These are phyloP conservation scores for Chlorella vulgaris DNA, from an alignment of 139 green algal genomes.

Conservation along the genomic window DNA sequence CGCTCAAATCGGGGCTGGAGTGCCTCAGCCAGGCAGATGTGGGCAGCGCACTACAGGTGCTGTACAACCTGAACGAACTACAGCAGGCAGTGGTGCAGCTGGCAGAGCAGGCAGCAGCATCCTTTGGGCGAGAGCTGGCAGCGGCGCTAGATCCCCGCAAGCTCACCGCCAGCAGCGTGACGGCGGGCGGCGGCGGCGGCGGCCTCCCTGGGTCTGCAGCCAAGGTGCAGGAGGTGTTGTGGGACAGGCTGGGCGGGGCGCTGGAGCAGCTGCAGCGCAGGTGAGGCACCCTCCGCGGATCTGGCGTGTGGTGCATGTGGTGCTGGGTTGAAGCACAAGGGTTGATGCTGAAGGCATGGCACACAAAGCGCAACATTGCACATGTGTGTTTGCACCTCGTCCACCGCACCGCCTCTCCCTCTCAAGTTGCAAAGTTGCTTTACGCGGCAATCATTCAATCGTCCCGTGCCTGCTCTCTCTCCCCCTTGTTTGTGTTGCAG, in stretches of 20 bases:
- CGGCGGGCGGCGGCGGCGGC: neutral
- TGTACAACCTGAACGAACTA: slow-evolving; percentile 88
- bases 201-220: neutral
- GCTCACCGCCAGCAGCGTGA: slow-evolving; percentile 49
- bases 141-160: slow-evolving; percentile 70
- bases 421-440: neutral
- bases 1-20: slow-evolving; percentile 78
- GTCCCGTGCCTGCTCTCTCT: neutral
- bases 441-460: too few relatives aligned
- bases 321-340: too few relatives aligned
- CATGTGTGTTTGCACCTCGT: too few relatives aligned
- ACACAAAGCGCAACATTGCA: too few relatives aligned
- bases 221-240: slow-evolving; percentile 61
- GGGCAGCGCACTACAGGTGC: slow-evolving; percentile 86
- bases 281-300: neutral
- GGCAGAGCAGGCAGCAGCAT: slow-evolving; percentile 45
- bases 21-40: slow-evolving; percentile 86
- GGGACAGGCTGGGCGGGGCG: slow-evolving; percentile 65
- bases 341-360: too few relatives aligned
- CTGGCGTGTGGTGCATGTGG: too few relatives aligned
- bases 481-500: neutral
- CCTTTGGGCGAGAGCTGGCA: slow-evolving; percentile 57
- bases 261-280: slow-evolving; percentile 63
- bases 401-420: neutral
- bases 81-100: slow-evolving; percentile 54